phyloP scores from a whole-genome alignment of 1,139 yeast species.

The Saccharomyces hybrid region DNA sequence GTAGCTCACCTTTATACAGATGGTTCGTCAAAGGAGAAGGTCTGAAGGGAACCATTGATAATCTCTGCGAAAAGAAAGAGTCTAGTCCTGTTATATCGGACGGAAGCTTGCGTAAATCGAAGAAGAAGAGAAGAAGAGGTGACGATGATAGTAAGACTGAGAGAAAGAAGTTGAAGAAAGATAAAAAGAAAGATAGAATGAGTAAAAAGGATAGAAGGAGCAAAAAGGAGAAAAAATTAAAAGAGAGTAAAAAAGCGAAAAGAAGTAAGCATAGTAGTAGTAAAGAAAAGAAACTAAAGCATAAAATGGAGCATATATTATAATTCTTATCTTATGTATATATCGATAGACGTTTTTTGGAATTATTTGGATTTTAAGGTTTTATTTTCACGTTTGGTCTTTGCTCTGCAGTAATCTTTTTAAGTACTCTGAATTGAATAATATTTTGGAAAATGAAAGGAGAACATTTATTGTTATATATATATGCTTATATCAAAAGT shows the following conservation, averaged over 20 bases:
- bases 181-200: conserved; percentile 12
- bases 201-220: conserved; percentile 17
- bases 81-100: conserved; percentile 7
- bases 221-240: conserved; percentile 16
- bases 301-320: conserved; percentile 10
- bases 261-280: conserved; percentile 25
- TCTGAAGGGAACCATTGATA: conserved; percentile 65
- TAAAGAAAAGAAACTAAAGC: conserved; percentile 19
- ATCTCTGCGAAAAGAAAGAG: conserved; percentile 18
- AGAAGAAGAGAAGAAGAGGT: conserved; percentile 14
- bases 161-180: conserved; percentile 6
- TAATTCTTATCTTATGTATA: too few relatives aligned
- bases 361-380: too few relatives aligned
- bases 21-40: conserved; percentile 81
- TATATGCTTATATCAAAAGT: too few relatives aligned
- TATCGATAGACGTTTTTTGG: too few relatives aligned
- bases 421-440: too few relatives aligned
- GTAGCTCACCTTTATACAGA: conserved; percentile 54
- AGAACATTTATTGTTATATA: too few relatives aligned
- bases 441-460: too few relatives aligned
- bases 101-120: conserved; percentile 6
- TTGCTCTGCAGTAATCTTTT: too few relatives aligned
- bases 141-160: conserved; percentile 17
- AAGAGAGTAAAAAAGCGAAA: conserved; percentile 15
- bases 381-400: too few relatives aligned